A percentile compares a stretch with the other conserved stretches of the same genome.
phyloP scores from a whole-genome alignment of 441 rosid species.

The Omphalea diandra region DNA sequence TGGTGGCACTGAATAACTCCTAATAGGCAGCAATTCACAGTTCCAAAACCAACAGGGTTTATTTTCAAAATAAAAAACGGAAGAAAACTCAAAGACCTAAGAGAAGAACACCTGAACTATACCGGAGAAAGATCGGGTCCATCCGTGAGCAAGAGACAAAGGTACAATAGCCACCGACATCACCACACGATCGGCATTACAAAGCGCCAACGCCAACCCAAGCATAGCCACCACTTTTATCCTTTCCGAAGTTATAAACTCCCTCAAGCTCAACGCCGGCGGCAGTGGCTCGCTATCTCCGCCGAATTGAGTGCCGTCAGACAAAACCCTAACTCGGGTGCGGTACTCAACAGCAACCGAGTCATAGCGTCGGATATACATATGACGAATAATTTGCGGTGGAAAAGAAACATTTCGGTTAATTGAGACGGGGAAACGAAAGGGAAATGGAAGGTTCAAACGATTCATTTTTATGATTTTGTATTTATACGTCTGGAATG shows the following conservation, averaged over 20 bases:
- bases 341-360: conserved; percentile 13
- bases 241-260: conserved; percentile 93
- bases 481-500: conserved; percentile 15
- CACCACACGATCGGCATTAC: conserved; percentile 94
- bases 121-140: conserved; percentile 97
- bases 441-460: conserved; percentile 12
- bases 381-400: too few relatives aligned
- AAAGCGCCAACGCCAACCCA: conserved; percentile 74
- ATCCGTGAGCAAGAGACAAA: conserved; percentile 71
- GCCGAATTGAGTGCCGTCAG: conserved; percentile 44
- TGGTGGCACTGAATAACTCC: too few relatives aligned
- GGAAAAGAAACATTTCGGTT: conserved; percentile 8
- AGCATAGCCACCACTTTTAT: conserved; percentile 92
- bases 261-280: conserved; percentile 49
- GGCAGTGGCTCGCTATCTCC: conserved; percentile 28
- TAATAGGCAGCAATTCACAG: neutral
- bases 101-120: conserved; percentile 69
- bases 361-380: conserved; percentile 9
- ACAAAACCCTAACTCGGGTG: conserved; percentile 42
- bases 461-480: conserved; percentile 5
- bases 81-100: neutral
- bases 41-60: neutral
- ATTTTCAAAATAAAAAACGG: neutral
- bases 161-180: conserved; percentile 97
- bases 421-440: conserved; percentile 9